Evolutionary conservation across 768 basidiomycete species (phyloP), one percentile per base, ranked within the genome.

Genomic region (Psilocybe sp.): DNA sequence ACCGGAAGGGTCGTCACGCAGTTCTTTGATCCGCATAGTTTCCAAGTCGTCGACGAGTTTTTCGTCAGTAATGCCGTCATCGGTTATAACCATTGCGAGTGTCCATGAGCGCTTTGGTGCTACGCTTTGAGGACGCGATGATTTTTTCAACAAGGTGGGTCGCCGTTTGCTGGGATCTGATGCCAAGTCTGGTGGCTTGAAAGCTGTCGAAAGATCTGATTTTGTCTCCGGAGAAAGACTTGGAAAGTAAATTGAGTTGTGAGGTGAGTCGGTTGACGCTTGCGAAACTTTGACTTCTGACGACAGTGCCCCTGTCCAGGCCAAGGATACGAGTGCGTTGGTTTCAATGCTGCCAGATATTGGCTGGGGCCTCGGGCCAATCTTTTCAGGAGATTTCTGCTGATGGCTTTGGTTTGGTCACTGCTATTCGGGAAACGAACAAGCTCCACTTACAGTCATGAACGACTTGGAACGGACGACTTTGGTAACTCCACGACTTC

Each of bases 51-150:
- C 65, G 5, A 81, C 69, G 10, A 82, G 64, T 33, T 66, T 71
- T 54, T 79, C 79, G 58, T 82, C 78, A 2, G 78, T 70, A 43
- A 80, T 66, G 14, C 64, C 72, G 20, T 79, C 73, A 42, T 80
- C 75, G 20, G 71, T 77, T 52, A 81, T 73, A 13, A 75, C 78
- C 60, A 73, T 75, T 1, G 75, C 75, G 41, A 80, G 68, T 1
- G 70, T 75, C 71, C 69, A 73, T 9, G 66, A 63, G 34, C 67
- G 57, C 44, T 47, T 58, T 33, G 47, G 28, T 47, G 36, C 6
- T 15, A 18, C 19, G 36, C 40, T 50, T 15, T 43, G 43, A 19
- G 41, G 44, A 34, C 51, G 48, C 5, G 31, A 15, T 41, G 51
- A 38, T 33, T 49, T 60, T 41, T 58, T 60, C n/a, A 59, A 58